Evolutionary conservation across 805 yeast genomes (phyloP).

Genomic region (Wickerhamiella occidentalis): DNA sequence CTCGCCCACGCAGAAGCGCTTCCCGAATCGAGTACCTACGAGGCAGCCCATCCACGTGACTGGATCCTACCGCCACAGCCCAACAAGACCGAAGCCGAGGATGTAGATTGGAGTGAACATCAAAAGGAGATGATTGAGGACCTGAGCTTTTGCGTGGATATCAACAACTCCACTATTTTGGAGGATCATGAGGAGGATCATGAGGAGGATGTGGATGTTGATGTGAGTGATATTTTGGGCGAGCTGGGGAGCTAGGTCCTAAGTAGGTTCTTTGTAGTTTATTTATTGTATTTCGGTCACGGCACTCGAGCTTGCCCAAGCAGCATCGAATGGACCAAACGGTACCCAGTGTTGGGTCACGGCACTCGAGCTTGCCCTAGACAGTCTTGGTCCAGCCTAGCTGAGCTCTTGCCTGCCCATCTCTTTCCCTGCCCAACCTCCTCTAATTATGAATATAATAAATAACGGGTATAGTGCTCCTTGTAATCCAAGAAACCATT

Average conservation of each 20-base stretch:
- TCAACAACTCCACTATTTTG: not conserved
- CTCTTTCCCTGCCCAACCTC: no score
- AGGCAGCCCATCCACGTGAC: slow-evolving; percentile 6
- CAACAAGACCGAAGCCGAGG: not conserved
- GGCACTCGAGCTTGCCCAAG: no score
- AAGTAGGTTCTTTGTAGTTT: no score
- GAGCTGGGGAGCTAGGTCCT: not conserved
- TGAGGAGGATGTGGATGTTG: not conserved
- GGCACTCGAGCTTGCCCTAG: not conserved
- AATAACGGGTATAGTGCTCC: not conserved
- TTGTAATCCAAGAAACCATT: no score
- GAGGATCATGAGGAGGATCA: not conserved
- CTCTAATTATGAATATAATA: not conserved
- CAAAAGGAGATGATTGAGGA: slow-evolving; percentile 2
- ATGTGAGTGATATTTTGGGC: not conserved
- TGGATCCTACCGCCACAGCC: slow-evolving; percentile 7
- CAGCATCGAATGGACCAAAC: not conserved
- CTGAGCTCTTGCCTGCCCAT: no score
- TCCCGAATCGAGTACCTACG: not conserved
- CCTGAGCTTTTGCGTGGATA: slow-evolving; percentile 6
- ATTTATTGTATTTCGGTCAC: no score
- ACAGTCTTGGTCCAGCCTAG: no score
- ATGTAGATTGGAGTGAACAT: not conserved
- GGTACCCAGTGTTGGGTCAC: not conserved
- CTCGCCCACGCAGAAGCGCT: no score